These are phyloP conservation scores for Polytolypa hystricis DNA, from an alignment of 2,329 filamentous ascomycete genomes.

Conservation along the genomic window DNA sequence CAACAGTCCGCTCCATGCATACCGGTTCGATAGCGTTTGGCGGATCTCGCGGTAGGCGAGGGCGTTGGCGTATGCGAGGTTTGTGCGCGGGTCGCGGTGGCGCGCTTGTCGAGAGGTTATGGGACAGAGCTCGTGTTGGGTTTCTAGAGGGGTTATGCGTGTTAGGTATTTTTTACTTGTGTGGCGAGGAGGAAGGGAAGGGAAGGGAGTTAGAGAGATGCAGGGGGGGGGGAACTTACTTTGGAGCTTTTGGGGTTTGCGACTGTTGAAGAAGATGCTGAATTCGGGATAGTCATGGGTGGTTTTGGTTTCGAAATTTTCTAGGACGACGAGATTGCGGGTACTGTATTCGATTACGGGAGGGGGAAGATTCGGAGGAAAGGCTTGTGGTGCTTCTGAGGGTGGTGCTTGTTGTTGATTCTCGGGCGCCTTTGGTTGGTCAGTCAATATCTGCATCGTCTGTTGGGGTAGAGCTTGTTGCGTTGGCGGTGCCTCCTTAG, in stretches of 20 bases:
- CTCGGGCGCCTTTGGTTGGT: background rate
- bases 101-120: slow-evolving; percentile 73
- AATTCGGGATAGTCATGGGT: slow-evolving; percentile 42
- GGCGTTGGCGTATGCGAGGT: slow-evolving; percentile 67
- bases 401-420: background rate
- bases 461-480: background rate
- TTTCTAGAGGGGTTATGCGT: slow-evolving; percentile 23
- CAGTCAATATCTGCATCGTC: background rate
- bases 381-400: background rate
- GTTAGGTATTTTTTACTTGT: slow-evolving; percentile 4
- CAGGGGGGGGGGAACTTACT: slow-evolving; percentile 27
- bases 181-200: background rate
- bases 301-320: slow-evolving; percentile 46
- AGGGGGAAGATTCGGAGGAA: background rate
- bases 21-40: slow-evolving; percentile 59
- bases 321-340: slow-evolving; percentile 48
- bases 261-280: slow-evolving; percentile 46
- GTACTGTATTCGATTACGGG: slow-evolving; percentile 9
- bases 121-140: slow-evolving; percentile 51
- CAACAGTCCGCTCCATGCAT: slow-evolving; percentile 69
- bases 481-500: too few species aligned
- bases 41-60: slow-evolving; percentile 71
- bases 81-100: slow-evolving; percentile 76
- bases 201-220: background rate
- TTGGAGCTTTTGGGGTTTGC: slow-evolving; percentile 35